phyloP scores from a whole-genome alignment of 1,139 yeast species.

The Hemisphaericaspora xylanilytica region DNA sequence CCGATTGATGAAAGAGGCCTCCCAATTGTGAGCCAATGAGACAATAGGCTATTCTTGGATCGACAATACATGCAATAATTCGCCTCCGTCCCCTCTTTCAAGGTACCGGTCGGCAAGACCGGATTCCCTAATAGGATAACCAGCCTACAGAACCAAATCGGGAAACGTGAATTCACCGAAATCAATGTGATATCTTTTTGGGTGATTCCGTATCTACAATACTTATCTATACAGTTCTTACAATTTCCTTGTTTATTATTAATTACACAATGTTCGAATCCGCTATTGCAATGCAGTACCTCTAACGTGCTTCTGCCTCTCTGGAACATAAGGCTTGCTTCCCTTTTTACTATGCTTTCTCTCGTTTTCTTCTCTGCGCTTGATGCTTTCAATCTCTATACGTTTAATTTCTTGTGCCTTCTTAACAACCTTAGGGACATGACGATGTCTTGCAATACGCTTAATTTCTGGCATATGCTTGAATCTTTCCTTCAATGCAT shows the following conservation, averaged over 20 bases:
- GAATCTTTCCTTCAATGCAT: conserved; percentile 85
- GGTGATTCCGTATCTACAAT: too few species aligned
- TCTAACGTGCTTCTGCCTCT: conserved; percentile 81
- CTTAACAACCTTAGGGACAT: conserved; percentile 81
- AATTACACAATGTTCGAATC: not conserved
- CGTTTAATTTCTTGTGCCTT: conserved; percentile 85
- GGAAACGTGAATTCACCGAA: too few species aligned
- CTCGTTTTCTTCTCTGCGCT: conserved; percentile 78
- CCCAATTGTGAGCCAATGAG: too few species aligned
- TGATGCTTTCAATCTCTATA: conserved; percentile 66
- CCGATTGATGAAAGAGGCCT: too few species aligned
- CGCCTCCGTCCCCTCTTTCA: too few species aligned
- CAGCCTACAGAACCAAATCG: too few species aligned
- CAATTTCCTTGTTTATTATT: not conserved
- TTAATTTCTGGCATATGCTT: conserved; percentile 95
- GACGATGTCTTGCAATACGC: conserved; percentile 89
- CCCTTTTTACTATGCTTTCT: conserved; percentile 77
- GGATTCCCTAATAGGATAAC: too few species aligned
- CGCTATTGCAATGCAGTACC: conserved; percentile 64
- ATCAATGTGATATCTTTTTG: too few species aligned
- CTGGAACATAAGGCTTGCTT: conserved; percentile 59
- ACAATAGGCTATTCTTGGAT: too few species aligned
- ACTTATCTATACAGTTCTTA: too few species aligned
- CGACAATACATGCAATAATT: too few species aligned
- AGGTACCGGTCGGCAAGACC: too few species aligned